A percentile compares a stretch with the other conserved stretches of the same genome.
phyloP scores from a whole-genome alignment of 1,139 yeast species.

The Suhomyces ambrosiae region DNA sequence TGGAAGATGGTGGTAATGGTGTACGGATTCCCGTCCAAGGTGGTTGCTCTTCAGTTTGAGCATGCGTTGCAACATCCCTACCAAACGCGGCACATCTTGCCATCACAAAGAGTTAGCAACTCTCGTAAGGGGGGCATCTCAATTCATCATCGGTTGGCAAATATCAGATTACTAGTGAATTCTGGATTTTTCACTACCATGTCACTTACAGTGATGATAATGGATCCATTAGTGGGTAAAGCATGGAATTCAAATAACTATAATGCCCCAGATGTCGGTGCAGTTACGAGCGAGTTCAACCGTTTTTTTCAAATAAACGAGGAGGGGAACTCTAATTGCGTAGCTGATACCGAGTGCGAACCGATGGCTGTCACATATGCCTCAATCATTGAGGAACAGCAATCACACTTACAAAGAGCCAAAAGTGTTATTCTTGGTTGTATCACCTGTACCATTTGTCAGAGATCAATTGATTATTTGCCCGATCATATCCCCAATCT shows the following conservation, averaged over 20 bases:
- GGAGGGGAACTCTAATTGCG: too few species aligned
- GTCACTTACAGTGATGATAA: slow-evolving; percentile 43
- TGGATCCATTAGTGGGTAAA: slow-evolving; percentile 20
- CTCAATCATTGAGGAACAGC: not conserved
- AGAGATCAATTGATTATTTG: slow-evolving; percentile 29
- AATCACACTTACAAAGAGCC: slow-evolving; percentile 1
- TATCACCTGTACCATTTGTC: slow-evolving; percentile 32
- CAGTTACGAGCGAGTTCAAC: not conserved
- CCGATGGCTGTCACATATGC: not conserved
- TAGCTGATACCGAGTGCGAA: not conserved
- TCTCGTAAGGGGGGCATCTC: slow-evolving; percentile 32
- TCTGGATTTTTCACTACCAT: slow-evolving; percentile 44
- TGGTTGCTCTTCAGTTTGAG: slow-evolving; percentile 71
- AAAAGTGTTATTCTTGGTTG: slow-evolving; percentile 8
- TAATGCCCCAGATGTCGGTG: not conserved
- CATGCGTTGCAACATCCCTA: slow-evolving; percentile 81
- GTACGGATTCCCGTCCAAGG: slow-evolving; percentile 71
- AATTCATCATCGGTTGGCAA: slow-evolving; percentile 54
- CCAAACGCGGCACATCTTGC: slow-evolving; percentile 59
- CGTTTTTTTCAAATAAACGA: not conserved
- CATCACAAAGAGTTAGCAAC: slow-evolving; percentile 28
- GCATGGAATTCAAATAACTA: slow-evolving; percentile 2
- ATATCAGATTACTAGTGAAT: slow-evolving; percentile 47
- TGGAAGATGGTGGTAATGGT: slow-evolving; percentile 71
- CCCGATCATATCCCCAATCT: slow-evolving; percentile 22